phyloP scores from a whole-genome alignment of 805 yeast genomes.

The Wickerhamiella sorbophila region DNA sequence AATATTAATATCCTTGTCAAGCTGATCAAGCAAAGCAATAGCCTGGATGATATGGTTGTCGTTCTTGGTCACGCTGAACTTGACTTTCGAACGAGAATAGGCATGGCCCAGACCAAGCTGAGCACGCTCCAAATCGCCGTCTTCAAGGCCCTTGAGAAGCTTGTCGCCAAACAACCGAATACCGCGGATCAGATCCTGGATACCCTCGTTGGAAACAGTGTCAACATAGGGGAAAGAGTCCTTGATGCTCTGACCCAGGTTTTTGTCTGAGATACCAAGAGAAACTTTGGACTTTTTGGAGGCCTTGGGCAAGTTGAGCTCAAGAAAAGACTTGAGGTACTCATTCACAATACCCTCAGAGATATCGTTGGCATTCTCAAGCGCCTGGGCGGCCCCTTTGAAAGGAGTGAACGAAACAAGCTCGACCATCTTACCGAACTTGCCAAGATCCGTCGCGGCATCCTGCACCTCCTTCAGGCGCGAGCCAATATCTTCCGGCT shows the following conservation, averaged over 20 bases:
- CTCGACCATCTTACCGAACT: slow-evolving; percentile 85
- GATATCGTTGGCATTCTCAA: slow-evolving; percentile 94
- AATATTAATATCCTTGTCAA: slow-evolving; percentile 95
- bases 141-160: slow-evolving; percentile 78
- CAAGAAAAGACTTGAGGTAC: slow-evolving; percentile 75
- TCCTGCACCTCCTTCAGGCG: slow-evolving; percentile 88
- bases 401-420: slow-evolving; percentile 93
- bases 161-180: slow-evolving; percentile 82
- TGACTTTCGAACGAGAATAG: slow-evolving; percentile 96
- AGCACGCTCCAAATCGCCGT: slow-evolving; percentile 94
- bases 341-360: slow-evolving; percentile 95
- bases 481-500: slow-evolving; percentile 88
- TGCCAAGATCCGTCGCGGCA: slow-evolving; percentile 69
- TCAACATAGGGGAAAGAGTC: slow-evolving; percentile 80
- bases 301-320: slow-evolving; percentile 76
- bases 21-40: slow-evolving; percentile 90
- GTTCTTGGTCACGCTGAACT: slow-evolving; percentile 96
- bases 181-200: slow-evolving; percentile 91
- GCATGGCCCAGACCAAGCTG: slow-evolving; percentile 99
- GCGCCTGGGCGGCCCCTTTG: slow-evolving; percentile 98
- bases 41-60: slow-evolving; percentile 99
- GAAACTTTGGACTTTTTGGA: slow-evolving; percentile 52
- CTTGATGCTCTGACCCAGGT: slow-evolving; percentile 92
- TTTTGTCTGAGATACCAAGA: slow-evolving; percentile 86
- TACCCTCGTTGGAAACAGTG: slow-evolving; percentile 80